Evolutionary conservation across 202 grass and related monocot genomes (phyloP).

Genomic region (Schoenoplectus triqueter): DNA sequence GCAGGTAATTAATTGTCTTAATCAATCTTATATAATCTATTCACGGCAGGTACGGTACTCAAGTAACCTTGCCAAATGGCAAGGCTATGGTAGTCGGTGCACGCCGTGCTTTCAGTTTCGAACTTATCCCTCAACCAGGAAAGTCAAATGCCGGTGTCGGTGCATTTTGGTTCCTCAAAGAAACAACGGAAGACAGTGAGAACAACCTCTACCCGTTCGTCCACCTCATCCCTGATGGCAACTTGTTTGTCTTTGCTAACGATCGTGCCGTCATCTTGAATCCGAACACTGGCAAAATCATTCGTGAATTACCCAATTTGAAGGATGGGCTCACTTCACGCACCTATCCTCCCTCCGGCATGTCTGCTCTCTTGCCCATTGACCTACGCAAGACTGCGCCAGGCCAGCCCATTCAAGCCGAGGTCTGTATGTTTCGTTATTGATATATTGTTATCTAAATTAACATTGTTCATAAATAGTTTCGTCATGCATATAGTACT

Average conservation of each 20-base stretch:
- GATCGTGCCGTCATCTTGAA: constrained; percentile 76
- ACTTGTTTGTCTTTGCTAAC: constrained; percentile 86
- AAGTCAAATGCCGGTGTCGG: constrained; percentile 42
- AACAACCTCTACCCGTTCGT: constrained; percentile 99
- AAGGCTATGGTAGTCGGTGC: constrained; percentile 73
- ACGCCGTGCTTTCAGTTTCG: constrained; percentile 72
- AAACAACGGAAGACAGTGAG: constrained; percentile 76
- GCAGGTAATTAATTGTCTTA: not conserved
- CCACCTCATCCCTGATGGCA: constrained; percentile 82
- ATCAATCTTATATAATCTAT: not conserved
- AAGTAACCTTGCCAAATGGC: constrained; percentile 64
- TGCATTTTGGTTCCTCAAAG: constrained; percentile 46
- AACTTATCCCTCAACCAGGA: constrained; percentile 52
- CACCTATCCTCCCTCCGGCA: constrained; percentile 80
- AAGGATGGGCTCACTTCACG: constrained; percentile 50
- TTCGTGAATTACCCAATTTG: constrained; percentile 65
- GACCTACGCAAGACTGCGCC: constrained; percentile 50
- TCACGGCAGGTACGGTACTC: constrained; percentile 56
- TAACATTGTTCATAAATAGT: not conserved
- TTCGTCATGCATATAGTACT: too few relatives aligned
- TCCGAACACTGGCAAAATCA: constrained; percentile 41
- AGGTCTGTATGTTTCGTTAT: constrained; percentile 7
- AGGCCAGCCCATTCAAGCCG: constrained; percentile 35
- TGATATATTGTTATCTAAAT: not conserved
- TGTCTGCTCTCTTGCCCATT: constrained; percentile 76